A percentile compares a stretch with the other conserved stretches of the same genome.
These are phyloP conservation scores for Mycena citricolor DNA, from an alignment of 1,284 basidiomycete genomes.

Conservation along the genomic window DNA sequence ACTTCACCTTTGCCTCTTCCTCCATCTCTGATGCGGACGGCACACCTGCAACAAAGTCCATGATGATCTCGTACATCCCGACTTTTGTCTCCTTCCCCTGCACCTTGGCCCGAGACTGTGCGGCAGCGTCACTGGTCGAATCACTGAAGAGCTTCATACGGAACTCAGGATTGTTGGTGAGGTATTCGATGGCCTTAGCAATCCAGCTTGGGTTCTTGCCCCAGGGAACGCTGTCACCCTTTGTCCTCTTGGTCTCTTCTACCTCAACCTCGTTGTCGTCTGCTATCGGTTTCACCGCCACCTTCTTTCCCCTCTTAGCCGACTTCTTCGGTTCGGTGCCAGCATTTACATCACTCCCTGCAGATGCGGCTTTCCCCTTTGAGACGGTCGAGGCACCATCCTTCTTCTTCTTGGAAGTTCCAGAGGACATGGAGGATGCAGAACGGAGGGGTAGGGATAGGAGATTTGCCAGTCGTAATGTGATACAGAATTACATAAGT, in stretches of 20 bases:
- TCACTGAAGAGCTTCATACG: slow-evolving; percentile 26
- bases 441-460: too few species aligned
- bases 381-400: too few species aligned
- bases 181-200: slow-evolving; percentile 21
- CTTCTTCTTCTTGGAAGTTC: too few species aligned
- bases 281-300: too few species aligned
- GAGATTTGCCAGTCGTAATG: too few species aligned
- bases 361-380: too few species aligned
- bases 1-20: slow-evolving; percentile 15
- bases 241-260: not conserved
- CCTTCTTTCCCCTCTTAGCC: too few species aligned
- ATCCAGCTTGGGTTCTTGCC: slow-evolving; percentile 26
- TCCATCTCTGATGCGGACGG: too few species aligned
- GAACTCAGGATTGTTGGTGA: slow-evolving; percentile 24
- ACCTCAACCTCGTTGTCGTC: slow-evolving; percentile 1
- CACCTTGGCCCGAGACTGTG: slow-evolving; percentile 10
- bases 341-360: too few species aligned
- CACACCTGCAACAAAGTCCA: slow-evolving; percentile 22
- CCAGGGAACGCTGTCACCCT: slow-evolving; percentile 22
- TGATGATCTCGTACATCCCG: slow-evolving; percentile 19
- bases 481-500: too few species aligned
- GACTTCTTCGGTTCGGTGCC: too few species aligned
- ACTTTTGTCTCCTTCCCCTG: slow-evolving; percentile 20
- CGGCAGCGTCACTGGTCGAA: slow-evolving; percentile 22
- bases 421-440: too few species aligned